Evolutionary conservation across 2,329 filamentous ascomycete species (phyloP).

Genomic region (Ceratocystis cubensis): DNA sequence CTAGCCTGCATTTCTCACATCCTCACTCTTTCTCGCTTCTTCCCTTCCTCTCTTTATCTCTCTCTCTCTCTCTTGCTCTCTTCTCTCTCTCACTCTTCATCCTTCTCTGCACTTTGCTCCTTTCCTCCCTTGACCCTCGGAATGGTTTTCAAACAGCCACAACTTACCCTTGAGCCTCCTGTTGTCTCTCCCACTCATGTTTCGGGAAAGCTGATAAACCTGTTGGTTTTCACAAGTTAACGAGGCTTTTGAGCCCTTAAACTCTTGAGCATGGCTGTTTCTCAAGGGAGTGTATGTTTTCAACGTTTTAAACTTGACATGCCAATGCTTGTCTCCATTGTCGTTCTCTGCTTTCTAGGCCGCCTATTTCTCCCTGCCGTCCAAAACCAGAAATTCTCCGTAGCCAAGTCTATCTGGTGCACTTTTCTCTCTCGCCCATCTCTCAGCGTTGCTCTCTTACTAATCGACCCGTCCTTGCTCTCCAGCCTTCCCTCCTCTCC

Average conservation of each 20-base stretch:
- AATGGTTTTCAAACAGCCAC: background rate
- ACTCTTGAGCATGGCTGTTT: background rate
- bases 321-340: background rate
- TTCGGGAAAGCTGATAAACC: background rate
- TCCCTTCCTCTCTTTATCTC: background rate
- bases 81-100: background rate
- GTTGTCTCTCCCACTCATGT: background rate
- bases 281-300: background rate
- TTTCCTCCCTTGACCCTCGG: background rate
- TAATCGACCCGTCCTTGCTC: background rate
- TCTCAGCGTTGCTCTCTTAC: background rate
- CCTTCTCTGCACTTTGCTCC: background rate
- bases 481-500: background rate
- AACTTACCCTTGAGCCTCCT: background rate
- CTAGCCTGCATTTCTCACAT: background rate
- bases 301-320: background rate
- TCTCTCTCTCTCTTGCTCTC: background rate
- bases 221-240: background rate
- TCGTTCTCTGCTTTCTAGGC: background rate
- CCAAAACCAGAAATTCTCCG: background rate
- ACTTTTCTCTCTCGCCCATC: background rate
- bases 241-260: background rate
- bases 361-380: background rate
- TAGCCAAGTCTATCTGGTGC: background rate
- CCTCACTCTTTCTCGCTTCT: background rate